Evolutionary conservation across 371 early-diverging fungal genomes (phyloP), one percentile per base, ranked within the genome.

Genomic region (Gilbertella persicaria): DNA sequence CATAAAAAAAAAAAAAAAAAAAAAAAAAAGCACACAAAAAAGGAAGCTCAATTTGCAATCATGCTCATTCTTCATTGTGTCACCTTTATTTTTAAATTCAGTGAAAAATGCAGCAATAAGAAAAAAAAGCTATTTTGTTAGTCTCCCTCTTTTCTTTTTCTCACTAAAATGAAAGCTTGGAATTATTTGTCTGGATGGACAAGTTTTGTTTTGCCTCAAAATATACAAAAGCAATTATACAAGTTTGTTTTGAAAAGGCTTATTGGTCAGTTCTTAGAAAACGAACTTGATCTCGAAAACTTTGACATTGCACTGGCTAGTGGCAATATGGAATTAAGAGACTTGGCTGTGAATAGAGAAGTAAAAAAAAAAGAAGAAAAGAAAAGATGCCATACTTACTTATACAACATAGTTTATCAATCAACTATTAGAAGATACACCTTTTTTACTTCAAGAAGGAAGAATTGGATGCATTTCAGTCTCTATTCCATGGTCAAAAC

Each of bases 221-320:
- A 84, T 23, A 80, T 95, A 42, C 94, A 94, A 64, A 93, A 93
- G 67, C 79, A 88, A 26, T 78, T 95, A 14, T 80, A 90, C 53
- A 92, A 90, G 71, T 95, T 91, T 63, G 69, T 95, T 29, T 73
- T 95, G 42, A 85, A 89, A 53, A 78, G 82, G 54, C 88, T 93
- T 8, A 85, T 95, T 37, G 95, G 95, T 6, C 89, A 88, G 60
- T 93, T 94, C 56, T 73, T 95, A 36, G 81, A 86, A 28, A 75
- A 86, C 29, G 89, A 91, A 48, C 75, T 94, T 16, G 88, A 92
- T 69, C 77, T 84, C 50, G 91, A 89, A 40, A 84, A 92, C 69
- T 83, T 94, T 59, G 94, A 95, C 58, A 88, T 95, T 45, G 90
- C 91, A 67, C 74, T 94, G n/a, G 84, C 85, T 40, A 82, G 89